Evolutionary conservation across 2,329 filamentous ascomycete genomes (phyloP).

Genomic region (Diaporthe sp.): DNA sequence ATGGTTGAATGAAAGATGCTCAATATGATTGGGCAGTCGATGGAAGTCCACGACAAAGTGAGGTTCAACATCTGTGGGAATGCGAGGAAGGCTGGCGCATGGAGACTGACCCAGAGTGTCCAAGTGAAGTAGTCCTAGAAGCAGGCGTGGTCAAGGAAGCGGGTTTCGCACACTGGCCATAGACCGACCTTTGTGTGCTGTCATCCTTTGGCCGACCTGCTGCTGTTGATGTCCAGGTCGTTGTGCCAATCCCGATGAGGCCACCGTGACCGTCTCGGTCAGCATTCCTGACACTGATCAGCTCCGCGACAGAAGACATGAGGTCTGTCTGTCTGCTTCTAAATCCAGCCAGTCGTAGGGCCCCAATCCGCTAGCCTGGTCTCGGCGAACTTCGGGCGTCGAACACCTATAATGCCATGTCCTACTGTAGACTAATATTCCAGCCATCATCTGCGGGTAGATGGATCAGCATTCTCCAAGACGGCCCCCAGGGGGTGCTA

Average conservation of each 20-base stretch:
- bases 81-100: background rate
- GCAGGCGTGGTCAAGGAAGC: background rate
- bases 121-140: background rate
- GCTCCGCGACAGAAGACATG: background rate
- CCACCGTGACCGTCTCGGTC: conserved; percentile 10
- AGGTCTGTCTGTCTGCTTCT: conserved; percentile 11
- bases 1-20: background rate
- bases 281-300: conserved; percentile 11
- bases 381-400: background rate
- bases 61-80: background rate
- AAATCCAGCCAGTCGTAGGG: conserved; percentile 20
- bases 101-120: background rate
- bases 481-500: conserved; percentile 4
- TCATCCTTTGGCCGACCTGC: background rate
- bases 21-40: too few species aligned
- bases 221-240: background rate
- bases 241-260: background rate
- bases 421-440: background rate
- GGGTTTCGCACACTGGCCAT: background rate
- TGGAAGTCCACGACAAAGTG: background rate
- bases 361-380: conserved; percentile 1
- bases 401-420: conserved; percentile 8
- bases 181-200: background rate
- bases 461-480: conserved; percentile 14
- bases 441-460: conserved; percentile 4